Evolutionary conservation across 2,329 filamentous ascomycete species (phyloP).

Genomic region (Talaromyces sp.): DNA sequence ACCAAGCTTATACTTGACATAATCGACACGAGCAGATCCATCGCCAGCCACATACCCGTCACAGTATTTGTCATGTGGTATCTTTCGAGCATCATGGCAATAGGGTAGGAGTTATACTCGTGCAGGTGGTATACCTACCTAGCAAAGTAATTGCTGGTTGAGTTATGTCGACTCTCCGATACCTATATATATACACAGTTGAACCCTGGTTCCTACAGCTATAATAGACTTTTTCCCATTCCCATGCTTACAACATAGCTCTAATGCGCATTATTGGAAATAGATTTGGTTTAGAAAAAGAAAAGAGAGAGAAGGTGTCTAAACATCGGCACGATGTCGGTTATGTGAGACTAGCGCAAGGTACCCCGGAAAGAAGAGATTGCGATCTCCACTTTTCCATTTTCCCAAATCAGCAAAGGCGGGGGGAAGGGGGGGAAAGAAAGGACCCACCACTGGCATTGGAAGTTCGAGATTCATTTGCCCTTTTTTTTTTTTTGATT

Average conservation of each 20-base stretch:
- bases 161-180: too few species aligned
- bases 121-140: too few species aligned
- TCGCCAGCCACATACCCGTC: neutral
- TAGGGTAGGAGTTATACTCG: too few species aligned
- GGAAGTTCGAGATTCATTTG: neutral
- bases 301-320: neutral
- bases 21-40: neutral
- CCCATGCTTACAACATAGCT: too few species aligned
- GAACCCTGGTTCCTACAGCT: too few species aligned
- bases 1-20: neutral
- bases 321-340: too few species aligned
- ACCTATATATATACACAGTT: too few species aligned
- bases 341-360: neutral
- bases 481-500: neutral
- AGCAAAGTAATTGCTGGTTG: too few species aligned
- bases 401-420: neutral
- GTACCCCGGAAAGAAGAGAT: neutral
- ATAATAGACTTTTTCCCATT: too few species aligned
- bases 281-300: too few species aligned
- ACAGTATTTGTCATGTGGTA: neutral
- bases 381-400: neutral
- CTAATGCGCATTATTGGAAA: too few species aligned
- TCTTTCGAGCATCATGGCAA: too few species aligned
- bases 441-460: neutral
- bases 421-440: neutral